Base-by-base conservation (phyloP, 176 grass and related monocot genomes). In the Cenchrus americanus region DNA sequence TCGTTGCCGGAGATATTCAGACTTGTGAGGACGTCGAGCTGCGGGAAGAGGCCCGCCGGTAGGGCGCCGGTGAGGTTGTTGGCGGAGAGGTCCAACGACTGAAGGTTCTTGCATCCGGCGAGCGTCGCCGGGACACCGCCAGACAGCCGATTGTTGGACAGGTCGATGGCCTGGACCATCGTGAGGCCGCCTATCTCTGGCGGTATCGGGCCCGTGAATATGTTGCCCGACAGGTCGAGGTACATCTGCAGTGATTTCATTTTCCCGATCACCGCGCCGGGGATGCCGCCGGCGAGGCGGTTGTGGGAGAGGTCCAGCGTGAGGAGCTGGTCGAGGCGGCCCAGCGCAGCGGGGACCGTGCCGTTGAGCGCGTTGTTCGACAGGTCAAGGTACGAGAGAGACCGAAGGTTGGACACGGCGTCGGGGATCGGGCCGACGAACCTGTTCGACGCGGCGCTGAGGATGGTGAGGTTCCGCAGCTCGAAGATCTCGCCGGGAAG, bases 141-240 rank as follows among this genome's bases (percentile, higher is more conserved):
- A n/a, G 88, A 93, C 6, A 98, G 78, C 27, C 43, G 78, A 71
- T 98, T 98, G 72, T 81, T 90, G 14, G 95, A 95, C 47, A 98
- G 71, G 69, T 98, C 92, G 62, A 95, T 90, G 43, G 65, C 77
- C 71, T 95, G 92, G 51, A 90, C 91, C 92, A 98, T 98, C 51
- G 71, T 34, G 17, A 97, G 85, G 1, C 75, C 68, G 18, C 95
- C 95, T 41, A 97, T 81, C 76, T 94, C 92, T 24, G 60, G 14
- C 3, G 92, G 92, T 40, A 97, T 83, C 12, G 83, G 11, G 10
- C 92, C 95, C 1, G 26, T 73, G 50, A 97, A 63, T 50, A 75
- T 15, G 58, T 97, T 97, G 67, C 82, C 77, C 6, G 95, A 94
- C 14, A 97, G 60, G 86, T 94, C 90, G 32, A 94, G 85, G 71